Conservation (phyloP, 2,329 filamentous ascomycete species). For the Dothistroma septosporum region DNA sequence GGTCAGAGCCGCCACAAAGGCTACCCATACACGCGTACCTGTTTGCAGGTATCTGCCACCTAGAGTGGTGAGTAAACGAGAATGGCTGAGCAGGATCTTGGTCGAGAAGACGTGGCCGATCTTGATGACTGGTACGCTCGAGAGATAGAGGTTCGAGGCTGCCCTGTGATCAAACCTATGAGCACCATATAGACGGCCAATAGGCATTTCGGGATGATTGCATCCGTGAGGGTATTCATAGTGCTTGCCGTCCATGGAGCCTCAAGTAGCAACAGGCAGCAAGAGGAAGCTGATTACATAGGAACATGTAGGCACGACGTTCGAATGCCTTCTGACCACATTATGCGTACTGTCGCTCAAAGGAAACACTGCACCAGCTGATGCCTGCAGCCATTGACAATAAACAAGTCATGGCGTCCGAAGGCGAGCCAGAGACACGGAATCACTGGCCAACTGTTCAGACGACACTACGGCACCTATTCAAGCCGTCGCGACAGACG, state of each 20-base stretch:
- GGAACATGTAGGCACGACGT: too few species aligned
- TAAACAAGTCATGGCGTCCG: slow-evolving; percentile 39
- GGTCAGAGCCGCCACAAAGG: background rate
- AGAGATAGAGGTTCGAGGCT: background rate
- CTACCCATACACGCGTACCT: background rate
- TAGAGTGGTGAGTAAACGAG: background rate
- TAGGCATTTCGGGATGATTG: background rate
- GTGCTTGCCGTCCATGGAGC: too few species aligned
- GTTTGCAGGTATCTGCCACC: background rate
- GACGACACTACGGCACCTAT: slow-evolving; percentile 36
- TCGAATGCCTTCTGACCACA: slow-evolving; percentile 24
- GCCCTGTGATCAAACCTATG: background rate
- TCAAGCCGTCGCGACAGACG: slow-evolving; percentile 13
- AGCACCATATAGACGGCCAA: background rate
- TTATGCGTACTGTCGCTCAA: slow-evolving; percentile 47
- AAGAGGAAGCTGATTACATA: too few species aligned
- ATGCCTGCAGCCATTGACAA: slow-evolving; percentile 35
- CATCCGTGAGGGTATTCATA: background rate
- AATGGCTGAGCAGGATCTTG: background rate
- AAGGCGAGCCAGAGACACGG: slow-evolving; percentile 37
- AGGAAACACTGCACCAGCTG: slow-evolving; percentile 37
- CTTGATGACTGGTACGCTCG: background rate
- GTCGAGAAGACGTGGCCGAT: background rate
- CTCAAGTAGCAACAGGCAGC: too few species aligned
- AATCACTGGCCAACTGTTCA: slow-evolving; percentile 39